Percentiles rank a stretch among this genome's conserved stretches.
phyloP scores from a whole-genome alignment of 306 rosid genomes.

The Ziziphus jujuba region DNA sequence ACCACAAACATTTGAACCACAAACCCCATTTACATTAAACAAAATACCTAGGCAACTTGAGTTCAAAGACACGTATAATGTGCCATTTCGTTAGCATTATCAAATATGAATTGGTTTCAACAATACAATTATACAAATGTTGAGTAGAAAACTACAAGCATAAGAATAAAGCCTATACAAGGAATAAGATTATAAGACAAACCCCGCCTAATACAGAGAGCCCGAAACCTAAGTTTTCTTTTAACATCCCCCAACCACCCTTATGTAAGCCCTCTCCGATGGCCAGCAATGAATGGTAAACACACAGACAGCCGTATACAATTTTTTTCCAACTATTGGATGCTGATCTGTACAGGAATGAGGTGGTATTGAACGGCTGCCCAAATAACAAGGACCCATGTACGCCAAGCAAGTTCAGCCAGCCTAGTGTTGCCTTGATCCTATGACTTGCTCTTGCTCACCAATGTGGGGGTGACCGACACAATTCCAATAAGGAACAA shows the following conservation, averaged over 20 bases:
- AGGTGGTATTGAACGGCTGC: slow-evolving; percentile 22
- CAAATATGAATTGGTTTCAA: too few relatives aligned
- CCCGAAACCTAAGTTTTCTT: not conserved
- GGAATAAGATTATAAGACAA: too few relatives aligned
- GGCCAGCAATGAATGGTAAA: slow-evolving; percentile 24
- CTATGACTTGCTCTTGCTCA: slow-evolving; percentile 62
- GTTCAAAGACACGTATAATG: too few relatives aligned
- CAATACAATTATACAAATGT: too few relatives aligned
- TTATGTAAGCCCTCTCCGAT: slow-evolving; percentile 11
- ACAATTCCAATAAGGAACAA: slow-evolving; percentile 79
- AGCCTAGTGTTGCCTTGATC: slow-evolving; percentile 20
- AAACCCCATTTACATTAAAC: too few relatives aligned
- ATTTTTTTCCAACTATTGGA: not conserved
- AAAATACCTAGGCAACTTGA: too few relatives aligned
- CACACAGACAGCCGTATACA: slow-evolving; percentile 16
- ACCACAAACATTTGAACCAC: too few relatives aligned
- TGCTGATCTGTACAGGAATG: slow-evolving; percentile 35
- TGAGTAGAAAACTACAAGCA: too few relatives aligned
- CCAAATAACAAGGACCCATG: slow-evolving; percentile 27
- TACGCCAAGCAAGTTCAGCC: slow-evolving; percentile 23
- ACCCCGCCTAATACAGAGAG: not conserved
- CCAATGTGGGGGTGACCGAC: slow-evolving; percentile 76
- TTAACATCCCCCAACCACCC: slow-evolving; percentile 18
- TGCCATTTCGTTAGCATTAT: too few relatives aligned
- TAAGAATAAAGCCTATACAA: too few relatives aligned